These are phyloP conservation scores for Metschnikowia colocasiae DNA, from an alignment of 805 yeast species.

Conservation along the genomic window DNA sequence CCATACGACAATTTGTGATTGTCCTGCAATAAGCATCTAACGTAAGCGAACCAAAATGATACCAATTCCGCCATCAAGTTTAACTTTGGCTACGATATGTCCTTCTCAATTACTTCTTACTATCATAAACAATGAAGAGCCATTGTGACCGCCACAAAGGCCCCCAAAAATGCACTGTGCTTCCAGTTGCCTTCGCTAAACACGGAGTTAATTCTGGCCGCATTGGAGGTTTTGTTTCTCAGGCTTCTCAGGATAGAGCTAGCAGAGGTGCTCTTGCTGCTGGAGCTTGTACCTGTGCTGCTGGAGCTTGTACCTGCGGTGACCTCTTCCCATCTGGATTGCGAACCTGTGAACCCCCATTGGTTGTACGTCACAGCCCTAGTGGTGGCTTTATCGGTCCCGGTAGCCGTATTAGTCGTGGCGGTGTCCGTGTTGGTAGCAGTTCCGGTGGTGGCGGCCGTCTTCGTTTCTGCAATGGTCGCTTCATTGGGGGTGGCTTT, in stretches of 20 bases:
- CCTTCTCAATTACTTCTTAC: background rate
- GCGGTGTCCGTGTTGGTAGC: slow-evolving; percentile 4
- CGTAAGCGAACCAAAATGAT: too few species aligned
- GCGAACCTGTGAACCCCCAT: slow-evolving; percentile 42
- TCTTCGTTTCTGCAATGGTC: slow-evolving; percentile 1
- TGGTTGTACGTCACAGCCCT: slow-evolving; percentile 29
- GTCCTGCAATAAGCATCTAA: too few species aligned
- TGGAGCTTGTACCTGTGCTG: background rate
- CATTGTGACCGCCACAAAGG: slow-evolving; percentile 11
- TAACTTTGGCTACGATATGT: too few species aligned
- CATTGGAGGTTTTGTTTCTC: slow-evolving; percentile 7
- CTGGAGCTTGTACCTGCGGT: slow-evolving; percentile 2
- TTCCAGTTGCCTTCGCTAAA: slow-evolving; percentile 9
- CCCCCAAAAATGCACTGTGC: slow-evolving; percentile 8
- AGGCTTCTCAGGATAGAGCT: slow-evolving; percentile 6
- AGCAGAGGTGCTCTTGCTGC: slow-evolving; percentile 6
- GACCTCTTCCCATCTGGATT: slow-evolving; percentile 31
- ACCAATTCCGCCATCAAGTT: too few species aligned
- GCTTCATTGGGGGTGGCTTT: background rate
- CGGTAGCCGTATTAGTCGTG: slow-evolving; percentile 6
- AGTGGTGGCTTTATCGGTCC: slow-evolving; percentile 1
- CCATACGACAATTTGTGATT: too few species aligned
- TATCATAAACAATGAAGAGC: slow-evolving; percentile 11
- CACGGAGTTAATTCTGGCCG: background rate
- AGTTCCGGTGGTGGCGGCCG: slow-evolving; percentile 6